Evolutionary conservation across 2,329 filamentous ascomycete species (phyloP), one percentile per base, ranked within the genome.

Genomic region (Zalaria sp.): DNA sequence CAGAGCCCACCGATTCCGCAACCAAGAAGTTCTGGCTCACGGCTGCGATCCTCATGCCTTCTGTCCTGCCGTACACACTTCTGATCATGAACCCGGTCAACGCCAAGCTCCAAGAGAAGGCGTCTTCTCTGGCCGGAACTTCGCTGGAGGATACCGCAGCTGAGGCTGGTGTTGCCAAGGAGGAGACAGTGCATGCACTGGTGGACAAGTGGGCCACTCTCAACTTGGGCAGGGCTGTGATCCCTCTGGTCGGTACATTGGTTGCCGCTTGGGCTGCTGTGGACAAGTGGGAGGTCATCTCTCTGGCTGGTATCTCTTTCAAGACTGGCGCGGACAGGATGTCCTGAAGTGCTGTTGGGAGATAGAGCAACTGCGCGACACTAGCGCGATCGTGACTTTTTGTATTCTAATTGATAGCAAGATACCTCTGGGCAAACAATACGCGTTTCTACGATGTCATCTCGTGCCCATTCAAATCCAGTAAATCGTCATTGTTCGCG

Each of bases 141-240:
- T 59, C 54, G 7, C 48, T 64, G 36, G 57, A 56, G 26, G 63
- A 65, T 42, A 55, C 62, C 11, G 55, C 53, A 9, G 55, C 54
- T 2, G 67, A 69, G 43, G 51, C 53, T 4, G 61, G 57, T 3
- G 49, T 61, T 27, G 53, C 50, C 27, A 56, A 63, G 41, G 63
- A 62, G 36, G 66, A 70, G 57, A 68, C 61, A 0, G 61, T 63
- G 5, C 71, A 73, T 55, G 62, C 58, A 44, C 53, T 77, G 49
- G 62, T 78, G 32, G 72, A 77, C 50, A 60, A 58, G 44, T 79
- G 74, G 74, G 72, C 63, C 3, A 57, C 64, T 39, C 51, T 75
- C 49, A 76, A 76, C 50, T 47, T 77, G 31, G 64, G 57, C 4
- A 53, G 69, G 11, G 58, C 60, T 2, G 41, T 59, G 8, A 43